These are phyloP conservation scores for Calonectria fujianensis DNA, from an alignment of 2,329 filamentous ascomycete genomes.

Conservation along the genomic window DNA sequence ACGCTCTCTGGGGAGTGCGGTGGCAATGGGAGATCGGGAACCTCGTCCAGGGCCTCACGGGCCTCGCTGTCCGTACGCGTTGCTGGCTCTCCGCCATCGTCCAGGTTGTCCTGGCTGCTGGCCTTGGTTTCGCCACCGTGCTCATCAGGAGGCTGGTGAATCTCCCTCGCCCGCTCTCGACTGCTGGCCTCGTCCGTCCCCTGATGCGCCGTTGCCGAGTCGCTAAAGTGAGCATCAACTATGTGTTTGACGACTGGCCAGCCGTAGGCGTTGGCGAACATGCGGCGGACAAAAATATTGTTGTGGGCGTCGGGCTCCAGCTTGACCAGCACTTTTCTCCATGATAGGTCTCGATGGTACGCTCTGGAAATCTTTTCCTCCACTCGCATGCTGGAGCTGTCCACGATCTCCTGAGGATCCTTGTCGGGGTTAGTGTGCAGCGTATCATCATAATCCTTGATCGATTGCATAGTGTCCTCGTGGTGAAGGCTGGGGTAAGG, in stretches of 20 bases:
- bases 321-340: conserved; percentile 97
- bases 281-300: conserved; percentile 96
- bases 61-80: conserved; percentile 56
- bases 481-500: conserved; percentile 61
- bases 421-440: conserved; percentile 68
- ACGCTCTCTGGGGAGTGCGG: conserved; percentile 52
- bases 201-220: conserved; percentile 76
- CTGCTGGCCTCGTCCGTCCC: conserved; percentile 80
- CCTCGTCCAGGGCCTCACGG: conserved; percentile 64
- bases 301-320: conserved; percentile 98
- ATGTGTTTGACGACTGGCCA: conserved; percentile 98
- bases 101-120: conserved; percentile 49
- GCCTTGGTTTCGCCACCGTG: conserved; percentile 82
- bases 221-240: conserved; percentile 94
- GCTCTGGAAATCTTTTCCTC: conserved; percentile 98
- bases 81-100: conserved; percentile 26
- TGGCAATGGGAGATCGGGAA: conserved; percentile 66
- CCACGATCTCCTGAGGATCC: conserved; percentile 63
- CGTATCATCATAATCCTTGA: conserved; percentile 72
- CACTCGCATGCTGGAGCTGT: conserved; percentile 85
- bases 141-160: conserved; percentile 72
- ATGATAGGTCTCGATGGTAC: conserved; percentile 93
- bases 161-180: conserved; percentile 80
- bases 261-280: conserved; percentile 97
- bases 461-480: conserved; percentile 66